Percentiles rank a stretch among this genome's conserved stretches.
These are phyloP conservation scores for Prunus mume DNA, from an alignment of 306 rosid genomes.

Conservation along the genomic window DNA sequence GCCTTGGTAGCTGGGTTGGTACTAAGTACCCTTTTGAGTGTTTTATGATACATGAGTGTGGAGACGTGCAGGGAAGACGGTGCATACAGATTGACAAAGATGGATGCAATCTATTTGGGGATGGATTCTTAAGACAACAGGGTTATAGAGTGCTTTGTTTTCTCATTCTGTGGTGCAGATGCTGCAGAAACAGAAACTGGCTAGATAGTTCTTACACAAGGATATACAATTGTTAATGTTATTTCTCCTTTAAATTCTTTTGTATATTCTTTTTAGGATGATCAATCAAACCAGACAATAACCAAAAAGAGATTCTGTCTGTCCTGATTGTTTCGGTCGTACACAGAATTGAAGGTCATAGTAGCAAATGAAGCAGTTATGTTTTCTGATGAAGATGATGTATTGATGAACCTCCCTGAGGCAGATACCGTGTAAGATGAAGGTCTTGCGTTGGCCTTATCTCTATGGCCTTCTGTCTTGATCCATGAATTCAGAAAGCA, in stretches of 20 bases:
- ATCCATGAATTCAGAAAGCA: constrained; percentile 54
- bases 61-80: constrained; percentile 63
- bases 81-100: constrained; percentile 57
- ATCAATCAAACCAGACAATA: constrained; percentile 5
- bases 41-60: constrained; percentile 87
- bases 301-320: not conserved
- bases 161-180: constrained; percentile 72
- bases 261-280: constrained; percentile 10
- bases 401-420: constrained; percentile 23
- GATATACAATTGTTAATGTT: constrained; percentile 12
- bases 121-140: constrained; percentile 59
- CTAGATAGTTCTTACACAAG: not conserved
- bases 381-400: constrained; percentile 39
- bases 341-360: constrained; percentile 70
- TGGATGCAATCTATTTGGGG: constrained; percentile 59
- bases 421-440: constrained; percentile 23
- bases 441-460: constrained; percentile 21
- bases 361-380: constrained; percentile 39
- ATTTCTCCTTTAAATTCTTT: constrained; percentile 13
- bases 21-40: constrained; percentile 95
- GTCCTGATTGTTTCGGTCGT: constrained; percentile 47
- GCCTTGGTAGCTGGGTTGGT: constrained; percentile 45
- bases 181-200: constrained; percentile 58
- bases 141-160: constrained; percentile 80
- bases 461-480: constrained; percentile 25